Percentiles rank a stretch among this genome's conserved stretches.
Conservation (phyloP, 2,329 filamentous ascomycete species). For the Calonectria pteridis region DNA sequence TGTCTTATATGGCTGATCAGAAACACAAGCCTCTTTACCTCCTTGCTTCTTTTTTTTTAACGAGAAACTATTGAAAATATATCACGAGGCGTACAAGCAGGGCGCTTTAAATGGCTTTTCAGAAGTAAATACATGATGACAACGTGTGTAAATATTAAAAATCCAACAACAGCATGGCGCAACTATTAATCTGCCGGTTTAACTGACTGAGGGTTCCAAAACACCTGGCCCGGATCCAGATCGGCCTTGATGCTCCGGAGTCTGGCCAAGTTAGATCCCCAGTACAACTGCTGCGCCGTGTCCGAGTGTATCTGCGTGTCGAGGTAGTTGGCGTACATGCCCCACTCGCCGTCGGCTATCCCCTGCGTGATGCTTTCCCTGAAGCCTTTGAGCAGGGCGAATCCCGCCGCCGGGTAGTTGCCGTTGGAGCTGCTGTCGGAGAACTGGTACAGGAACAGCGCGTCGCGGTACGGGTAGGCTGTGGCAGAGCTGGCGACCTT, state of each 20-base stretch:
- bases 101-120: neutral
- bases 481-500: slow-evolving; percentile 42
- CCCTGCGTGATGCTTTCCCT: slow-evolving; percentile 47
- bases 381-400: slow-evolving; percentile 50
- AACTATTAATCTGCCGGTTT: slow-evolving; percentile 18
- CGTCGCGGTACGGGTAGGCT: slow-evolving; percentile 56
- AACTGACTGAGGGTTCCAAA: slow-evolving; percentile 55
- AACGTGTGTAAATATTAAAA: neutral
- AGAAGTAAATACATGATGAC: neutral
- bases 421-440: slow-evolving; percentile 53
- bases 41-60: neutral
- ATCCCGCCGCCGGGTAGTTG: slow-evolving; percentile 49
- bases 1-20: neutral
- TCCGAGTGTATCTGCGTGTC: slow-evolving; percentile 51
- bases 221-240: slow-evolving; percentile 54
- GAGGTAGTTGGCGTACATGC: slow-evolving; percentile 58
- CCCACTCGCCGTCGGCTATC: slow-evolving; percentile 47
- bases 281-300: slow-evolving; percentile 52
- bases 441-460: slow-evolving; percentile 65
- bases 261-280: slow-evolving; percentile 49
- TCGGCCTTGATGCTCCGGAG: slow-evolving; percentile 51
- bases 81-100: neutral
- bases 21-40: neutral
- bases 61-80: neutral
- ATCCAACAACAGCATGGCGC: neutral